Conservation (phyloP, 257 asterid species). For the Fraxinus anomala region DNA sequence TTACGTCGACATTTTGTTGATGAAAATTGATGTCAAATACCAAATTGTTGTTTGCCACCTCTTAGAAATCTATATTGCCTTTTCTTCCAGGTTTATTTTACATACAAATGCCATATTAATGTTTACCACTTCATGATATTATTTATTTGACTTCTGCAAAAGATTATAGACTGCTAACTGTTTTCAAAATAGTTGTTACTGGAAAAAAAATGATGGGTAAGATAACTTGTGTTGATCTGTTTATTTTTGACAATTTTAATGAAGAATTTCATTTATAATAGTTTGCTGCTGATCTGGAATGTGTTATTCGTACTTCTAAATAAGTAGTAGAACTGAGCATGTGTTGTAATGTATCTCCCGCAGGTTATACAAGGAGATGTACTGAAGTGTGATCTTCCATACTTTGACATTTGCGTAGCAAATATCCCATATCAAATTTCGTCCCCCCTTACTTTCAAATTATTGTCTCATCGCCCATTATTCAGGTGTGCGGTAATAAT, state of each 20-base stretch:
- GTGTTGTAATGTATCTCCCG: slow-evolving; percentile 14
- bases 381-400: slow-evolving; percentile 88
- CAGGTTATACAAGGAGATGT: slow-evolving; percentile 96
- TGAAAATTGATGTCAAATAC: not conserved
- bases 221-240: not conserved
- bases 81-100: not conserved
- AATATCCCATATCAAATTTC: slow-evolving; percentile 97
- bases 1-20: not conserved
- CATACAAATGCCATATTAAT: not conserved
- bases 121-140: not conserved
- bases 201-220: not conserved
- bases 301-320: no score
- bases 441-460: slow-evolving; percentile 86
- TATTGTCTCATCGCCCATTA: slow-evolving; percentile 81
- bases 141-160: not conserved
- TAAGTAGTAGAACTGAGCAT: no score
- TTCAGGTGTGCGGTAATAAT: slow-evolving; percentile 94
- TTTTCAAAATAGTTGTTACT: not conserved
- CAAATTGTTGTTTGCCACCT: not conserved
- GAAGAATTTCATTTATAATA: not conserved
- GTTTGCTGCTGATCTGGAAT: not conserved
- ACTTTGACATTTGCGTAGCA: slow-evolving; percentile 96
- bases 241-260: not conserved
- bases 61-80: not conserved
- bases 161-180: not conserved